These are phyloP conservation scores for Tirmania nivea DNA, from an alignment of 495 filamentous ascomycete genomes.

Conservation along the genomic window DNA sequence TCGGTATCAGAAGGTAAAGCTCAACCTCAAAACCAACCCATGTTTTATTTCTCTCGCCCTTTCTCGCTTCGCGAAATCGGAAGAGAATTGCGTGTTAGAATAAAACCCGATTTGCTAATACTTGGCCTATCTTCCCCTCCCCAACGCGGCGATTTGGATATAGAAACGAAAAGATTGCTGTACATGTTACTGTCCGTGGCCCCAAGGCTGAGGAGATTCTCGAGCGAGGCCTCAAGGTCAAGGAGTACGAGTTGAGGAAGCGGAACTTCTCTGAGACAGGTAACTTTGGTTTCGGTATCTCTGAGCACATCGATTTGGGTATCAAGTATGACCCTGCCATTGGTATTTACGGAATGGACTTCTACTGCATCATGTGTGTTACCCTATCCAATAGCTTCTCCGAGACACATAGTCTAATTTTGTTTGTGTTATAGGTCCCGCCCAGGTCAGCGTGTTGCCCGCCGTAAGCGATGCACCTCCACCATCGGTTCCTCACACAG, in stretches of 20 bases:
- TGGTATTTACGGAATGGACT: constrained; percentile 99
- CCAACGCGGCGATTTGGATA: too few relatives aligned
- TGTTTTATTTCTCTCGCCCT: not conserved
- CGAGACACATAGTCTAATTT: too few relatives aligned
- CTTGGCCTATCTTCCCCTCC: not conserved
- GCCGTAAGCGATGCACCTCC: constrained; percentile 74
- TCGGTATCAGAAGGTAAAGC: constrained; percentile 62
- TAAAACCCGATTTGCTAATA: not conserved
- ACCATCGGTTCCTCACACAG: constrained; percentile 70
- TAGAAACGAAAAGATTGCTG: constrained; percentile 99
- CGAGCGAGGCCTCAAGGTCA: constrained; percentile 99
- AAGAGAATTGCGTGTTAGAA: not conserved
- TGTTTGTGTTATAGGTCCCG: constrained; percentile 42
- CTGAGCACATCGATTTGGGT: constrained; percentile 98
- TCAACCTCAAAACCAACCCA: not conserved
- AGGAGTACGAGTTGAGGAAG: constrained; percentile 99
- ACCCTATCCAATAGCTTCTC: not conserved
- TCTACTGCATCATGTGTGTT: constrained; percentile 97
- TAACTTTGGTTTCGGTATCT: constrained; percentile 99
- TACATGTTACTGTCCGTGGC: constrained; percentile 98
- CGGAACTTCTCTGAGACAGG: constrained; percentile 98
- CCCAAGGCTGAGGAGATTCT: constrained; percentile 99
- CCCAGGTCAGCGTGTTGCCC: constrained; percentile 90
- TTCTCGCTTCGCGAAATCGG: not conserved
- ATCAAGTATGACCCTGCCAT: constrained; percentile 99